Base-by-base conservation (phyloP, 805 yeast species). In the Brettanomyces anomalus region DNA sequence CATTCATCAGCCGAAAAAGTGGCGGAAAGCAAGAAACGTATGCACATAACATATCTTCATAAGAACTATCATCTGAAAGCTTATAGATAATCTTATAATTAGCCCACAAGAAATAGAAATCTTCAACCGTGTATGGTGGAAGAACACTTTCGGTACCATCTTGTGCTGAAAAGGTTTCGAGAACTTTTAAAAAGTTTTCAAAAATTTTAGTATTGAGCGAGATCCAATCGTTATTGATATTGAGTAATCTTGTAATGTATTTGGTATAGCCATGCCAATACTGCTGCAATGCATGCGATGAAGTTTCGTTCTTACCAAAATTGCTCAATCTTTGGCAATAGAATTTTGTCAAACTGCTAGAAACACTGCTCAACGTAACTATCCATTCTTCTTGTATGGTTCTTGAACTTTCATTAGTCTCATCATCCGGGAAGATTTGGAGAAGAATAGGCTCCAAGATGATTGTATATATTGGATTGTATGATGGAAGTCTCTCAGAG, bases 401-500 rank as follows among this genome's bases (percentile, higher is more conserved):
- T 43, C 21, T 32, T 13, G 21, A 37, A 15, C 15, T 26, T 1
- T 10, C 42, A 17, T 10, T 37, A 15, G 16, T 46, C 28, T 15
- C 33, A 20, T 7, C 54, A 42, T 6, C 36, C 5, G 58, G 55
- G 6, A 10, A 36, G 5, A 49, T 44, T 8, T 44, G 37, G 47
- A 81, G 61, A n/a, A 81, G 55, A 3, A 51, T 55, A 0, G 72
- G 71, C 0, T 74, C 70, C 6, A 89, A 68, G 2, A 85, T 86
- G 32, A 81, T 70, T 26, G 65, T 57, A 52, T 78, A 80, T 3
- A 89, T 73, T n/a, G 79, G 59, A 21, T 70, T 62, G 96, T 96
- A 88, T 2, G 76, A 65, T 0, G 78, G 72, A 16, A 79, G 65
- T 36, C 66, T 65, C 10, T 60, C 54, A 0, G 85, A 82, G 57